Base-by-base conservation (phyloP, 2,329 filamentous ascomycete species). In the Fusarium vanettenii region DNA sequence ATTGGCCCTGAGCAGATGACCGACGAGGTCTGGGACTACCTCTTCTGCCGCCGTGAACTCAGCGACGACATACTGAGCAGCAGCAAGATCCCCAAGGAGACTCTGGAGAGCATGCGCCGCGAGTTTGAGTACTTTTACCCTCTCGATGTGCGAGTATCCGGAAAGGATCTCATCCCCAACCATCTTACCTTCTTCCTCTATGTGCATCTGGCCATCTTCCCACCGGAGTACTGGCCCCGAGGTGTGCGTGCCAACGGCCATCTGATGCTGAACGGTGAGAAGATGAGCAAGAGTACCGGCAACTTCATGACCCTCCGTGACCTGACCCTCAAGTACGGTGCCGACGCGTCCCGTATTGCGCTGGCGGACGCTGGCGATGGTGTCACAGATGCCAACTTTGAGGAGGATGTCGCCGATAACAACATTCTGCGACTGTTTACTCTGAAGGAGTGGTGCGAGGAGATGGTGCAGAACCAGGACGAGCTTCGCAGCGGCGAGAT, bases 61-160 rank as follows among this genome's bases (percentile, higher is more conserved):
- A 89, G 87, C 71, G 89, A 95, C 31, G 90, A 92, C 18, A 85
- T 94, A 41, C 82, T 92, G 60, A 81, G 85, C 72, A 86, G 90
- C 67, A 93, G 91, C 69, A 92, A 92, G 43, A 97, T 98, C 70
- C 87, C 91, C 70, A 91, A 92, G 83, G 90, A 92, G 70, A 90
- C 90, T 4, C 88, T 99, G 52, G 90, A 94, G 80, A 89, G 90
- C 45, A 93, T 99, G 93, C 90, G 95, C 70, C 90, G 95, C 80
- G 95, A 97, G 79, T 98, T 98, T 79, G 93, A 97, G 83, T 99
- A 98, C 89, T 98, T 95, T 88, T 99, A 98, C 84, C 97, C 97
- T 45, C 87, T 98, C 61, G 96, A 98, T 80, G 87, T 98, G 76
- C 90, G 95, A 78, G 92, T 94, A 48, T 97, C 93, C 39, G 97